Evolutionary conservation across 176 grass and related monocot genomes (phyloP).

Genomic region (Oryza coarctata): DNA sequence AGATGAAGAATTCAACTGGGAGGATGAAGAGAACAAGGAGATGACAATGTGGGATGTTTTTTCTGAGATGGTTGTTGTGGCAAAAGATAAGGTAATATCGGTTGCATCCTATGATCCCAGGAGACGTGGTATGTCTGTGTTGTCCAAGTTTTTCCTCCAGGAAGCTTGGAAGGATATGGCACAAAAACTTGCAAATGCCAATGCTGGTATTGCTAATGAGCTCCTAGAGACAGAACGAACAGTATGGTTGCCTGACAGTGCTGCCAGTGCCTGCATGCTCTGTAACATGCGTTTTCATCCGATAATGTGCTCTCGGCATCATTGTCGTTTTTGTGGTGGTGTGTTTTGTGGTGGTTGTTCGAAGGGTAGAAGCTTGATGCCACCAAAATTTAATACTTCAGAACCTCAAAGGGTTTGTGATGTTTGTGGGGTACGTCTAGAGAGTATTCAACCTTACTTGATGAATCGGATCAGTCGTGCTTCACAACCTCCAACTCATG

Average conservation of each 20-base stretch:
- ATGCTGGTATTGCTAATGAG: slow-evolving; percentile 33
- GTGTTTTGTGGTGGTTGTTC: slow-evolving; percentile 59
- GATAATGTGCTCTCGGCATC: slow-evolving; percentile 60
- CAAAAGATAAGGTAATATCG: slow-evolving; percentile 35
- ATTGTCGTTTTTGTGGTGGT: slow-evolving; percentile 52
- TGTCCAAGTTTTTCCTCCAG: slow-evolving; percentile 44
- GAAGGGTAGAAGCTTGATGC: slow-evolving; percentile 57
- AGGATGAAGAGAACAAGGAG: slow-evolving; percentile 43
- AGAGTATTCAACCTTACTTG: slow-evolving; percentile 53
- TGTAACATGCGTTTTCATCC: slow-evolving; percentile 62
- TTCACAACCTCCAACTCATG: slow-evolving; percentile 55
- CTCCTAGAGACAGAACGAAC: slow-evolving; percentile 61
- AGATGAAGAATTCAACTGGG: slow-evolving; percentile 62
- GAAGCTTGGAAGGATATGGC: slow-evolving; percentile 75
- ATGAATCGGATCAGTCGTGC: slow-evolving; percentile 57
- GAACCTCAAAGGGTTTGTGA: slow-evolving; percentile 70
- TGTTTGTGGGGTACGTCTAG: slow-evolving; percentile 57
- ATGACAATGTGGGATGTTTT: slow-evolving; percentile 83
- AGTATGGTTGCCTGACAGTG: slow-evolving; percentile 61
- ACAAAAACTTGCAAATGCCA: slow-evolving; percentile 43
- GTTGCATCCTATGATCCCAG: slow-evolving; percentile 25
- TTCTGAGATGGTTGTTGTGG: slow-evolving; percentile 54
- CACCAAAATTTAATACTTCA: slow-evolving; percentile 60
- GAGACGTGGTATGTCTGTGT: slow-evolving; percentile 29
- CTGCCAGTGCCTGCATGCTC: slow-evolving; percentile 60